These are phyloP conservation scores for Tremella fuciformis DNA, from an alignment of 768 basidiomycete genomes.

Conservation along the genomic window DNA sequence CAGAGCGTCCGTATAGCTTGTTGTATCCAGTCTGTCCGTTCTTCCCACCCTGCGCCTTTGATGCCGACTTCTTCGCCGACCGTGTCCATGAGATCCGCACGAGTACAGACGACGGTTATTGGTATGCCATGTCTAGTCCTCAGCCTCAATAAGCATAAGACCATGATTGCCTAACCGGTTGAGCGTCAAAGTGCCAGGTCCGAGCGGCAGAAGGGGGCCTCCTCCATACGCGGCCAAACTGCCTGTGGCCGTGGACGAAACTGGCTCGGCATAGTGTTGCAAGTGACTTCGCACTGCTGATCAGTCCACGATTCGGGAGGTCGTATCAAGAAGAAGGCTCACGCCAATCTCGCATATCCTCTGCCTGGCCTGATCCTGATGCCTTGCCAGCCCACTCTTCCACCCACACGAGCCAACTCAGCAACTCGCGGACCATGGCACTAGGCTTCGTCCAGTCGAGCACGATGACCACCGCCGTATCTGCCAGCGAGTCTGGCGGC, in stretches of 20 bases:
- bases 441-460: conserved; percentile 96
- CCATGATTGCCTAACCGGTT: conserved; percentile 56
- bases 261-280: conserved; percentile 85
- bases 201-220: conserved; percentile 73
- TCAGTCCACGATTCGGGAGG: conserved; percentile 3
- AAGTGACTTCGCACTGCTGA: conserved; percentile 75
- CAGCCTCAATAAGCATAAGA: background rate
- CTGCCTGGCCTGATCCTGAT: conserved; percentile 48
- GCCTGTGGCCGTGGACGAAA: conserved; percentile 55
- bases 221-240: conserved; percentile 14
- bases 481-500: conserved; percentile 57
- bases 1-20: conserved; percentile 91
- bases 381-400: conserved; percentile 69
- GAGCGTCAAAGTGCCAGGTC: conserved; percentile 78
- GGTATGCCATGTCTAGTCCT: conserved; percentile 62
- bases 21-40: conserved; percentile 90
- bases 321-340: too few relatives aligned
- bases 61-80: conserved; percentile 72
- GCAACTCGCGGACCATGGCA: conserved; percentile 75
- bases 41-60: conserved; percentile 71
- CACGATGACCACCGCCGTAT: conserved; percentile 65
- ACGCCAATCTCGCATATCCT: conserved; percentile 82
- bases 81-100: conserved; percentile 85
- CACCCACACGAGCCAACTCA: conserved; percentile 81
- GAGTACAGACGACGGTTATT: conserved; percentile 84